Conservation (phyloP, 202 grass and related monocot genomes). For the Panicum hallii region DNA sequence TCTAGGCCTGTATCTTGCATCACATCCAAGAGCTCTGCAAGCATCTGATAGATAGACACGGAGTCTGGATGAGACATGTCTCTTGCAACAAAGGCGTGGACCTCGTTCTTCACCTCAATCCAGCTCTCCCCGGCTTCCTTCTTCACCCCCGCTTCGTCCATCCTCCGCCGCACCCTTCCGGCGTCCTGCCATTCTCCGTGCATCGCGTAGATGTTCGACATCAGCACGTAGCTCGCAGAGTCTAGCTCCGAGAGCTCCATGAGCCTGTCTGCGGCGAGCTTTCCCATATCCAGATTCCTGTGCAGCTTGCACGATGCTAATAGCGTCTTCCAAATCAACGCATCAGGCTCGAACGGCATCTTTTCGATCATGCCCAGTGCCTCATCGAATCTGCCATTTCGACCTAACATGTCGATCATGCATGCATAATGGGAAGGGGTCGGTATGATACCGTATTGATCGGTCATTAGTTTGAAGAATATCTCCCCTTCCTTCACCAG, state of each 20-base stretch:
- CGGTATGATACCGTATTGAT: background rate
- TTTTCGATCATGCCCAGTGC: conserved; percentile 53
- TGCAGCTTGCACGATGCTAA: conserved; percentile 71
- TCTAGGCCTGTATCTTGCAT: conserved; percentile 58
- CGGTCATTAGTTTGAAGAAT: conserved; percentile 53
- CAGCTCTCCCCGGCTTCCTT: conserved; percentile 78
- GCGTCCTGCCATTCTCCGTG: conserved; percentile 69
- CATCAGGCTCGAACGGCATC: conserved; percentile 62
- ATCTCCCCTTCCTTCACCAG: conserved; percentile 53
- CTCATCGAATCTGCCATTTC: conserved; percentile 49
- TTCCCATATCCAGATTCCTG: conserved; percentile 67
- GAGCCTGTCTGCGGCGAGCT: conserved; percentile 58
- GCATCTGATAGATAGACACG: conserved; percentile 56
- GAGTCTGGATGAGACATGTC: conserved; percentile 58
- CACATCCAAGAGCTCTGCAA: conserved; percentile 52
- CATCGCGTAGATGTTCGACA: conserved; percentile 82
- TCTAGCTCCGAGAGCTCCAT: conserved; percentile 53
- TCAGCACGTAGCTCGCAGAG: conserved; percentile 68
- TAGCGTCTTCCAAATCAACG: conserved; percentile 69
- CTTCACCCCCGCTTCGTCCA: conserved; percentile 68
- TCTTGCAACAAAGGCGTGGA: conserved; percentile 57
- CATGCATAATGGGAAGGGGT: conserved; percentile 53
- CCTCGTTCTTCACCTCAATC: conserved; percentile 73
- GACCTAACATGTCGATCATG: conserved; percentile 61
- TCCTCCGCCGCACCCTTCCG: conserved; percentile 47